A percentile compares a stretch with the other conserved stretches of the same genome.
These are phyloP conservation scores for Coemansia sp. DNA, from an alignment of 192 early-diverging fungal genomes.

Conservation along the genomic window DNA sequence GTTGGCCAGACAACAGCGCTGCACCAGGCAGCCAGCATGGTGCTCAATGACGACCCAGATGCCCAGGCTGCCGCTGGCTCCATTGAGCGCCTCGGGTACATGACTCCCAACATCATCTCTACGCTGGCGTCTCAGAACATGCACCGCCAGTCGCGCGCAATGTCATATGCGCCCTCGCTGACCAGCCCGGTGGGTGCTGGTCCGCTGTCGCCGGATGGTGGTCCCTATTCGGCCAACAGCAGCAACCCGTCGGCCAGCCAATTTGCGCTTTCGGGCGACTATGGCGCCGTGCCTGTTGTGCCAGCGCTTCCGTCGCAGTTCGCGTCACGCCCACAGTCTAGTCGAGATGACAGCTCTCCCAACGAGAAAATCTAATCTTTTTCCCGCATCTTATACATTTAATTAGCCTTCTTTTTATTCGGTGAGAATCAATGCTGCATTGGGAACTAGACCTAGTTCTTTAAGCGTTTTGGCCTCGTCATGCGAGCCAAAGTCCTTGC, in stretches of 20 bases:
- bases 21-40: slow-evolving; percentile 34
- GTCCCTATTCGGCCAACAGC: background rate
- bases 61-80: slow-evolving; percentile 43
- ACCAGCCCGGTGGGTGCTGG: slow-evolving; percentile 12
- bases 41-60: slow-evolving; percentile 22
- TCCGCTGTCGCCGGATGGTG: slow-evolving; percentile 9
- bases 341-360: slow-evolving; percentile 4
- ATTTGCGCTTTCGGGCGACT: background rate
- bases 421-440: slow-evolving; percentile 58
- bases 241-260: slow-evolving; percentile 2
- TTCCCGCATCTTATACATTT: background rate
- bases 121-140: slow-evolving; percentile 40
- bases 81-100: slow-evolving; percentile 52
- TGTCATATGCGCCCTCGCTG: slow-evolving; percentile 9
- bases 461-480: slow-evolving; percentile 59
- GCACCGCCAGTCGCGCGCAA: slow-evolving; percentile 10
- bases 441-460: slow-evolving; percentile 65
- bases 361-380: background rate
- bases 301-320: slow-evolving; percentile 30
- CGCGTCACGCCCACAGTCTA: slow-evolving; percentile 15
- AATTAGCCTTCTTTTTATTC: slow-evolving; percentile 6
- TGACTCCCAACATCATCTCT: slow-evolving; percentile 52
- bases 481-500: slow-evolving; percentile 57
- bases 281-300: slow-evolving; percentile 2
- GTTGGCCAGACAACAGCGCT: slow-evolving; percentile 31